These are phyloP conservation scores for Secale cereale DNA, from an alignment of 176 grass and related monocot species.

Conservation along the genomic window DNA sequence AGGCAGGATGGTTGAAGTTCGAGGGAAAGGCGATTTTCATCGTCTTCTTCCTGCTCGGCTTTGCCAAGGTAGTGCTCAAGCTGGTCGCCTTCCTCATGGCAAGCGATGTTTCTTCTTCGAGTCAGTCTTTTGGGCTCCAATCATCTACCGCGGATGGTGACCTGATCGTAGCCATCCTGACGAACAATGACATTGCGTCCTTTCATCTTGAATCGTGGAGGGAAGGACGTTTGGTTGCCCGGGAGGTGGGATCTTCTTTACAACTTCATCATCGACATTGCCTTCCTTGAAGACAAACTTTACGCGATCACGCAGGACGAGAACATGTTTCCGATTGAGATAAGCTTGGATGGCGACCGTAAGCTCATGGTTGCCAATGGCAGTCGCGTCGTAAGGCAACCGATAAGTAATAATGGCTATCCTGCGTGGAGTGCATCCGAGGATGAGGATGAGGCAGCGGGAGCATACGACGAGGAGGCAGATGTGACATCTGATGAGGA, in stretches of 20 bases:
- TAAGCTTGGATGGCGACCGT: background rate
- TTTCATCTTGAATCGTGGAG: background rate
- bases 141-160: background rate
- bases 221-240: background rate
- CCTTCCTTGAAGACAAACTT: background rate
- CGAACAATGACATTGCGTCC: background rate
- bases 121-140: too few relatives aligned
- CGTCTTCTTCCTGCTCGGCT: conserved; percentile 1
- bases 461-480: background rate
- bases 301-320: background rate
- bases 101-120: too few relatives aligned
- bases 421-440: background rate
- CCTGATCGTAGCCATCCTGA: background rate
- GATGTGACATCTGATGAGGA: too few relatives aligned
- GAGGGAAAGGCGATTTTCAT: background rate
- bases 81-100: background rate
- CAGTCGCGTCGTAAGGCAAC: background rate
- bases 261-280: background rate
- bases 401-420: background rate
- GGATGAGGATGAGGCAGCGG: background rate
- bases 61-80: conserved; percentile 10
- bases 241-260: background rate
- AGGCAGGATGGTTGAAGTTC: accelerated
- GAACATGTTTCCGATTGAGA: background rate
- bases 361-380: background rate